Evolutionary conservation across 225 moss, liverwort and hornwort genomes (phyloP), one percentile per base, ranked within the genome.

Genomic region (Pseudoscleropodium purum): DNA sequence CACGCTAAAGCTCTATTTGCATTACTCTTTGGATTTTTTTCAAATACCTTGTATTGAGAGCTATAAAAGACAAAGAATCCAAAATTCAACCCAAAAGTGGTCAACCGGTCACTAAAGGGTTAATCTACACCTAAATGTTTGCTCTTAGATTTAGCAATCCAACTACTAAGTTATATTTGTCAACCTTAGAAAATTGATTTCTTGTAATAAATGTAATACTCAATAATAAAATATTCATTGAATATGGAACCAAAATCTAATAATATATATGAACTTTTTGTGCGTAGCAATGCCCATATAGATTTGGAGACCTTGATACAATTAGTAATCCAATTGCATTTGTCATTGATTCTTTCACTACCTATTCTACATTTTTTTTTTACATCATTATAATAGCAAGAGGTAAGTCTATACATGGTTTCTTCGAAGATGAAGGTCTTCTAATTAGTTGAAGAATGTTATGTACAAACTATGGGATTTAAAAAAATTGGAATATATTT

Each of bases 241-340:
- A 26, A 6, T 37, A 25, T 56, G 0, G 7, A 79, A 56, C 6
- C 11, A 16, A 37, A 79, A 52, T 8, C 37, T 10, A 0, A n/a
- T 17, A n/a, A n/a, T 54, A 1, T 18, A 54, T 17, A 54, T 17
- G 18, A 21, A 21, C 1, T 9, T 54, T 56, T n/a, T n/a, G 3
- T n/a, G 6, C 3, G 1, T 11, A 5, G 1, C 26, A n/a, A n/a
- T n/a, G 56, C 17, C 0, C 0, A 0, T 25, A 16, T 10, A 3
- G 16, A 0, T 56, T 25, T 37, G 3, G 4, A 0, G 24, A 26
- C 24, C 3, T 4, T 37, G 0, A 4, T 33, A 51, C 49, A 51
- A 56, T 29, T 41, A 81, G 19, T 29, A 30, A 20, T 41, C 2
- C 4, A 39, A 41, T 41, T 27, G 2, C 3, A 39, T 60, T 29